Conservation (phyloP, 257 asterid species). For the Jasminum sambac region DNA sequence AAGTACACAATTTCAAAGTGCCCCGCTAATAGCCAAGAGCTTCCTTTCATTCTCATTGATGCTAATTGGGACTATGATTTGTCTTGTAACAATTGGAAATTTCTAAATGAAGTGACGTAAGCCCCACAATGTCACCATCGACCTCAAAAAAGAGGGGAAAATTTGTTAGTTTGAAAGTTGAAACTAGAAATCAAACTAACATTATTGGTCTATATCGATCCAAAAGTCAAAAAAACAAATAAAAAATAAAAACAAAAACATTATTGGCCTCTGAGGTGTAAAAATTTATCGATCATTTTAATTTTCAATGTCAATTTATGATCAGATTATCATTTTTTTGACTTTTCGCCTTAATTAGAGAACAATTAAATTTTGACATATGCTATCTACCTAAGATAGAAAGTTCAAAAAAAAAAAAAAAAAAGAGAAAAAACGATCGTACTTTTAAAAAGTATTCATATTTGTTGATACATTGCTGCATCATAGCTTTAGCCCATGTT, state of each 20-base stretch:
- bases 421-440: too few species aligned
- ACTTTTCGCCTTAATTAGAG: too few species aligned
- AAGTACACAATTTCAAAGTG: neutral
- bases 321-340: too few species aligned
- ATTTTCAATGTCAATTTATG: constrained; percentile 15
- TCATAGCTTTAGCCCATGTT: too few species aligned
- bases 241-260: neutral
- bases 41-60: neutral
- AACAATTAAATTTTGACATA: too few species aligned
- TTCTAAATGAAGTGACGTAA: neutral
- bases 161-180: too few species aligned
- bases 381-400: too few species aligned
- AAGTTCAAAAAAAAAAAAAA: too few species aligned
- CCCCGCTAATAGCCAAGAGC: neutral
- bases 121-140: constrained; percentile 35
- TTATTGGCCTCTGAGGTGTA: neutral
- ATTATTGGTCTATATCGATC: too few species aligned
- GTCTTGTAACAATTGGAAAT: neutral
- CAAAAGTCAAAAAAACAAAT: too few species aligned
- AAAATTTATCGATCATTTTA: neutral
- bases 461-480: too few species aligned
- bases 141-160: constrained; percentile 17
- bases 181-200: constrained; percentile 17
- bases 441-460: too few species aligned
- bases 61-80: neutral